Percentiles rank a stretch among this genome's conserved stretches.
phyloP scores from a whole-genome alignment of 129 eudicot genomes.

The Apium graveolens region DNA sequence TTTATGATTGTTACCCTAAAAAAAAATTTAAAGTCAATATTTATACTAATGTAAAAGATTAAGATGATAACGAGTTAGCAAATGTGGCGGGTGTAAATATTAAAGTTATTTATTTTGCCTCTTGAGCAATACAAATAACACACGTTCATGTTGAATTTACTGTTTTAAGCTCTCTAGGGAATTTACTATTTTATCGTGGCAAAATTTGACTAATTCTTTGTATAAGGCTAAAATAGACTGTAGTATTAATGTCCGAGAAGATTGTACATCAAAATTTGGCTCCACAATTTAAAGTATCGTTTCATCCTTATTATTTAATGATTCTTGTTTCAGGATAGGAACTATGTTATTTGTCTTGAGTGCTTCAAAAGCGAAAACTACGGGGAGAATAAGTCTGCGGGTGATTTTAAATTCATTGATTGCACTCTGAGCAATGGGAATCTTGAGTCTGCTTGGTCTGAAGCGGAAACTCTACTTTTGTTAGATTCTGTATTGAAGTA shows the following conservation, averaged over 20 bases:
- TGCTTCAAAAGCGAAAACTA: constrained; percentile 59
- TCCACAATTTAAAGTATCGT: background rate
- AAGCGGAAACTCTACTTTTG: constrained; percentile 82
- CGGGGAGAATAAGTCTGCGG: constrained; percentile 51
- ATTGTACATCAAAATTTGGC: background rate
- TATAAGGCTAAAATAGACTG: background rate
- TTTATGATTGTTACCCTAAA: background rate
- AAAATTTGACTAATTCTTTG: background rate
- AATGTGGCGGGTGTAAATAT: background rate
- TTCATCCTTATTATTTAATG: constrained; percentile 6
- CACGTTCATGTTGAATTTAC: background rate
- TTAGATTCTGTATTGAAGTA: constrained; percentile 79
- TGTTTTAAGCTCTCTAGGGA: background rate
- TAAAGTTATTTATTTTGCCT: background rate
- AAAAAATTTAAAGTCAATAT: no score
- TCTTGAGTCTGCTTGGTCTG: constrained; percentile 57
- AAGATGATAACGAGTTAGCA: background rate
- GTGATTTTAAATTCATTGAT: constrained; percentile 62
- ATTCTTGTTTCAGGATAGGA: constrained; percentile 43
- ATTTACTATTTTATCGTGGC: background rate
- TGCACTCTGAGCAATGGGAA: constrained; percentile 15
- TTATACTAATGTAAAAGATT: no score
- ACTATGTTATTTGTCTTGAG: constrained; percentile 50
- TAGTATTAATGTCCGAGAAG: background rate
- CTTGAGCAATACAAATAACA: background rate